Conservation (phyloP, 306 rosid species). For the Malus orientalis region DNA sequence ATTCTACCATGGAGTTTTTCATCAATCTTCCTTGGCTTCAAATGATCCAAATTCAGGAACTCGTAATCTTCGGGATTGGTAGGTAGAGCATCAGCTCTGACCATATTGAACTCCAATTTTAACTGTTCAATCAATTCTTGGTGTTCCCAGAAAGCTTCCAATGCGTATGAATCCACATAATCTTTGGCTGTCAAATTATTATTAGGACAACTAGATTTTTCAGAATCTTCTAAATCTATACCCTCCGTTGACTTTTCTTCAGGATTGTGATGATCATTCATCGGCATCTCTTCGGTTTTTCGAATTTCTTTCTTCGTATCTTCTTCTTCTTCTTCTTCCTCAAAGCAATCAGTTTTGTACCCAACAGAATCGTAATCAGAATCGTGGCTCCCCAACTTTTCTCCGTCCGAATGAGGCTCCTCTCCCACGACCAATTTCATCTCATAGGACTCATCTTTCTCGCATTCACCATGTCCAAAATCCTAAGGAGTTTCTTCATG, state of each 20-base stretch:
- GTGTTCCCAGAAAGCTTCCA: conserved; percentile 78
- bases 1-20: conserved; percentile 4
- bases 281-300: too few relatives aligned
- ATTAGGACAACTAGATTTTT: too few relatives aligned
- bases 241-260: too few relatives aligned
- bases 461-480: background rate
- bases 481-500: conserved; percentile 15
- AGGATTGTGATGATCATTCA: too few relatives aligned
- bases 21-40: conserved; percentile 69
- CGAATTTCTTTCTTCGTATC: too few relatives aligned
- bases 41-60: conserved; percentile 62
- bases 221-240: too few relatives aligned
- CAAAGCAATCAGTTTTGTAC: too few relatives aligned
- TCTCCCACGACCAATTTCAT: too few relatives aligned
- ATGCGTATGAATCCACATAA: conserved; percentile 43
- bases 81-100: conserved; percentile 63
- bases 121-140: conserved; percentile 76
- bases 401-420: too few relatives aligned
- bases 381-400: too few relatives aligned
- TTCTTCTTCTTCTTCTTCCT: too few relatives aligned
- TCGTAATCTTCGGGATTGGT: conserved; percentile 83
- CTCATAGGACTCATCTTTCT: background rate
- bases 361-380: too few relatives aligned
- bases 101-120: conserved; percentile 77
- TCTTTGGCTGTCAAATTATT: conserved; percentile 7